Evolutionary conservation across 495 filamentous ascomycete species (phyloP).

Genomic region (Oidiodendron maius): DNA sequence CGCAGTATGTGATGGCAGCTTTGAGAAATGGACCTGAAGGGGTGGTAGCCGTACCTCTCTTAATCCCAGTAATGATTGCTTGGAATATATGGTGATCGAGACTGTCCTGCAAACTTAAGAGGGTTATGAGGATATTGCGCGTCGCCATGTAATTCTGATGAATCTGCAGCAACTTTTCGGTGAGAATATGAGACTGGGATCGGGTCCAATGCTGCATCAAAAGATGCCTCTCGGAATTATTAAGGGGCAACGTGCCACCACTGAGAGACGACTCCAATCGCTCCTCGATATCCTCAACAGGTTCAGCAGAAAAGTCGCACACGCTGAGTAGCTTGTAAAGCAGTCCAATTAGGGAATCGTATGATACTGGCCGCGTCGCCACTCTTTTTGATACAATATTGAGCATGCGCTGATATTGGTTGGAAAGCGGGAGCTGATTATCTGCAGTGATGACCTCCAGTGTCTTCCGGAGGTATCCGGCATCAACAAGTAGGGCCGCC

Average conservation of each 20-base stretch:
- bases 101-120: slow-evolving; percentile 29
- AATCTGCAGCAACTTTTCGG: slow-evolving; percentile 43
- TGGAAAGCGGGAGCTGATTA: slow-evolving; percentile 30
- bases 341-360: slow-evolving; percentile 46
- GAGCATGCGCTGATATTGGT: slow-evolving; percentile 37
- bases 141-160: slow-evolving; percentile 40
- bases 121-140: slow-evolving; percentile 34
- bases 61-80: slow-evolving; percentile 19
- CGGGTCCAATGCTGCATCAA: slow-evolving; percentile 36
- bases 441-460: slow-evolving; percentile 62
- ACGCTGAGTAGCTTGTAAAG: slow-evolving; percentile 42
- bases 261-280: slow-evolving; percentile 9
- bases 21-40: slow-evolving; percentile 14
- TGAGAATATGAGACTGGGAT: slow-evolving; percentile 34
- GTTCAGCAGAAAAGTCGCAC: slow-evolving; percentile 11
- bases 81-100: slow-evolving; percentile 11
- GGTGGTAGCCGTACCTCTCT: neutral
- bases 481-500: slow-evolving; percentile 45
- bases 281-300: slow-evolving; percentile 7
- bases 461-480: slow-evolving; percentile 48
- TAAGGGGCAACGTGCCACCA: slow-evolving; percentile 28
- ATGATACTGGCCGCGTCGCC: slow-evolving; percentile 43
- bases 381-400: slow-evolving; percentile 41
- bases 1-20: slow-evolving; percentile 21
- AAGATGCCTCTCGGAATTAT: slow-evolving; percentile 32